These are phyloP conservation scores for Eucalyptus polybractea DNA, from an alignment of 345 rosid species.

Conservation along the genomic window DNA sequence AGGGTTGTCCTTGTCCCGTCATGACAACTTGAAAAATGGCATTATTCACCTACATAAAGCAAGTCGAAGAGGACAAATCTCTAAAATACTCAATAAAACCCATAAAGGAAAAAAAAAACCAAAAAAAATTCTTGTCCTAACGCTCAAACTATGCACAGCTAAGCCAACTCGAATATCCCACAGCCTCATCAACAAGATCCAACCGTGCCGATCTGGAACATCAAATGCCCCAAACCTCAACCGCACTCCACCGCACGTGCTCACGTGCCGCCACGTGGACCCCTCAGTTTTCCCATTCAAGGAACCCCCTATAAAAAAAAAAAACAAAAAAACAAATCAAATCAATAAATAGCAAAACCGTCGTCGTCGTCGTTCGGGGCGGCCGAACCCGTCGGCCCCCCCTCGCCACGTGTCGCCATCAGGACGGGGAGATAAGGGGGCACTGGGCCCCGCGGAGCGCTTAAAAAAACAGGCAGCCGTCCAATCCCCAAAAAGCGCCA, in stretches of 20 bases:
- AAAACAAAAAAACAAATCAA: background rate
- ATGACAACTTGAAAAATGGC: background rate
- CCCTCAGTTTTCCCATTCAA: background rate
- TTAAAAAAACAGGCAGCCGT: constrained; percentile 20
- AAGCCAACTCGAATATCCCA: background rate
- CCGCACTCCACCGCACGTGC: background rate
- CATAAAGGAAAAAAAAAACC: fast-evolving
- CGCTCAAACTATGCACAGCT: background rate
- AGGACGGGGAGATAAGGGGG: background rate
- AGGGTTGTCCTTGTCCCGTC: background rate
- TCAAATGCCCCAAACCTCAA: background rate
- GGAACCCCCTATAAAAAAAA: background rate
- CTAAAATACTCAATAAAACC: background rate
- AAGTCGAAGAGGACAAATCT: background rate
- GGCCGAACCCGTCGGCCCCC: background rate
- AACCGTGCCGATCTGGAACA: background rate
- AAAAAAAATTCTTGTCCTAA: background rate
- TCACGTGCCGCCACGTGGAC: constrained; percentile 11
- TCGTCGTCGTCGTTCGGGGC: background rate
- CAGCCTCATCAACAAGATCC: too few relatives aligned
- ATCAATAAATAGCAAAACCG: background rate
- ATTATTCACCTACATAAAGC: background rate
- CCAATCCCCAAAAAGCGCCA: constrained; percentile 9
- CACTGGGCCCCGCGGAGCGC: background rate
- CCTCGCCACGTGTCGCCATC: constrained; percentile 16